Evolutionary conservation across 164 flowering plant genomes (phyloP).

Genomic region (Houttuynia cordata): DNA sequence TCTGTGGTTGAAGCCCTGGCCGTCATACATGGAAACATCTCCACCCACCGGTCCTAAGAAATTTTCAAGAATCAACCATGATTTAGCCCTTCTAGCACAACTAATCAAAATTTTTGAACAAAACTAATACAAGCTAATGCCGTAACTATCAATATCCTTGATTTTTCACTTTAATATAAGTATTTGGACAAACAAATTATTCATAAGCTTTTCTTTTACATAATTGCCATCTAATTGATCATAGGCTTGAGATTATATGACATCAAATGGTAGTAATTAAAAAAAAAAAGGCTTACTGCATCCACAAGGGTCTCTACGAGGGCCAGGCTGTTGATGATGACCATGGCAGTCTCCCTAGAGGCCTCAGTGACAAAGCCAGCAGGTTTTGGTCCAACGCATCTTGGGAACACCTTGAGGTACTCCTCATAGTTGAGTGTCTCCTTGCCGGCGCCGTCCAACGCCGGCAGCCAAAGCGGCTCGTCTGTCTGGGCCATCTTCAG

Average conservation of each 20-base stretch:
- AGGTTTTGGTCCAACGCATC: constrained; percentile 73
- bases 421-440: constrained; percentile 65
- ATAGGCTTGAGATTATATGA: no score
- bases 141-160: no score
- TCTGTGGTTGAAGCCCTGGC: constrained; percentile 68
- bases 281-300: constrained; percentile 43
- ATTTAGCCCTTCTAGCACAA: no score
- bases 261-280: no score
- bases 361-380: constrained; percentile 74
- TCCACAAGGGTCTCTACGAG: constrained; percentile 93
- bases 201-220: no score
- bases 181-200: neutral
- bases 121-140: no score
- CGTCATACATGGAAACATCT: constrained; percentile 86
- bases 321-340: constrained; percentile 79
- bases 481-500: constrained; percentile 73
- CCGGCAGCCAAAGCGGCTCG: constrained; percentile 72
- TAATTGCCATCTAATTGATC: no score
- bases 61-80: neutral
- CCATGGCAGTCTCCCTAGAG: constrained; percentile 67
- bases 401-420: constrained; percentile 47
- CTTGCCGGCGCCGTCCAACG: constrained; percentile 42
- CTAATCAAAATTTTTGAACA: no score
- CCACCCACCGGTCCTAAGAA: constrained; percentile 69
- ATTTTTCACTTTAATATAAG: no score